Conservation (phyloP, 2,329 filamentous ascomycete species). For the Alternaria triticimaculans region DNA sequence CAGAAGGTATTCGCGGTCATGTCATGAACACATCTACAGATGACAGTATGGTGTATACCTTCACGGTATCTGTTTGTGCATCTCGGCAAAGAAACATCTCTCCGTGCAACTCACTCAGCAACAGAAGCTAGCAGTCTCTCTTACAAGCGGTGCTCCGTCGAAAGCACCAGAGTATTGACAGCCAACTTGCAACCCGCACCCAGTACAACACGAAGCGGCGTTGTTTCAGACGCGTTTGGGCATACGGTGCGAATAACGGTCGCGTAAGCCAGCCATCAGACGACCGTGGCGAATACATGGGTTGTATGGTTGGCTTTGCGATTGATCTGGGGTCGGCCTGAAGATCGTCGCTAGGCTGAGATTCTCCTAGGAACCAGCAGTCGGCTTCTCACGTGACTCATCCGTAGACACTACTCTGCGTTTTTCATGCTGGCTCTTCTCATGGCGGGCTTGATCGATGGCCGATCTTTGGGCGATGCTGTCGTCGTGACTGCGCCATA, state of each 20-base stretch:
- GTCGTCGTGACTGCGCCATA: conserved; percentile 96
- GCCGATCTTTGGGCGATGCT: conserved; percentile 91
- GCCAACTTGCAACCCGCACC: background rate
- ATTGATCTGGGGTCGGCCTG: background rate
- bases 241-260: background rate
- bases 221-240: background rate
- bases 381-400: conserved; percentile 43
- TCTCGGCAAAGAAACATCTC: background rate
- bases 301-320: background rate
- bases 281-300: background rate
- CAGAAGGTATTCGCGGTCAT: background rate
- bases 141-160: background rate
- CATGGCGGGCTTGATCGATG: conserved; percentile 89
- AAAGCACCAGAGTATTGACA: background rate
- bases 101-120: background rate
- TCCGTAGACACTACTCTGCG: conserved; percentile 50
- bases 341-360: background rate
- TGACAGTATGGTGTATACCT: background rate
- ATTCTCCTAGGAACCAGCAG: conserved; percentile 27
- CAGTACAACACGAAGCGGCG: background rate
- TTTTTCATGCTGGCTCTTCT: conserved; percentile 67
- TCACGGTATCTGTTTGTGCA: background rate
- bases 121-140: background rate
- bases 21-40: background rate
- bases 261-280: background rate